A percentile compares a stretch with the other conserved stretches of the same genome.
These are phyloP conservation scores for Schwanniomyces vanrijiae DNA, from an alignment of 805 yeast genomes.

Conservation along the genomic window DNA sequence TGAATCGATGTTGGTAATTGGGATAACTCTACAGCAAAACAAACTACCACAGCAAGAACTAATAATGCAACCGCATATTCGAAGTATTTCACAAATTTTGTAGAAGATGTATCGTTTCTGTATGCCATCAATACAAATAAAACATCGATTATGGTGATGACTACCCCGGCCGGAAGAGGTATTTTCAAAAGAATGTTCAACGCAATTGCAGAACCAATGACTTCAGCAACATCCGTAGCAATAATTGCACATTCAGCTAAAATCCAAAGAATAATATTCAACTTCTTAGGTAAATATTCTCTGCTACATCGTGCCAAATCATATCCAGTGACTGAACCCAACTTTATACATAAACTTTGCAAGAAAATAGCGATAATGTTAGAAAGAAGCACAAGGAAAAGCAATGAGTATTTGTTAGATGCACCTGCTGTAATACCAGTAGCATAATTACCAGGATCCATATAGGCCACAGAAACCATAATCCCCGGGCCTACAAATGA, in stretches of 20 bases:
- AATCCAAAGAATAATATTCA: slow-evolving; percentile 38
- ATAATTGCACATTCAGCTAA: slow-evolving; percentile 50
- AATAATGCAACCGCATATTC: slow-evolving; percentile 43
- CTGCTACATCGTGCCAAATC: slow-evolving; percentile 48
- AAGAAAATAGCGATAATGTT: slow-evolving; percentile 47
- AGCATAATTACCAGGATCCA: slow-evolving; percentile 56
- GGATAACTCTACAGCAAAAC: slow-evolving; percentile 46
- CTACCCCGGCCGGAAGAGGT: slow-evolving; percentile 52
- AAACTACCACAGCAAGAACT: slow-evolving; percentile 43
- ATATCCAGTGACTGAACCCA: slow-evolving; percentile 51
- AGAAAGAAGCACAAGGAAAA: slow-evolving; percentile 43
- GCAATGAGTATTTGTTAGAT: slow-evolving; percentile 38
- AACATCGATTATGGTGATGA: slow-evolving; percentile 45
- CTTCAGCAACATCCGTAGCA: slow-evolving; percentile 56
- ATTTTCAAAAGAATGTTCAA: slow-evolving; percentile 43
- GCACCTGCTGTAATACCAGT: slow-evolving; percentile 52
- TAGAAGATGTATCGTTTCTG: slow-evolving; percentile 41
- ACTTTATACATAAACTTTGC: slow-evolving; percentile 44
- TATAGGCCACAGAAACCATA: slow-evolving; percentile 49
- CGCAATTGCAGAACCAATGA: slow-evolving; percentile 53
- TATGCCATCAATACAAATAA: slow-evolving; percentile 48
- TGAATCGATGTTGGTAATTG: slow-evolving; percentile 28
- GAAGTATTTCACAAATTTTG: slow-evolving; percentile 32
- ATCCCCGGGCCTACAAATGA: slow-evolving; percentile 47
- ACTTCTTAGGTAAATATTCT: slow-evolving; percentile 38